Conservation (phyloP, 1,139 yeast species). For the Nakaseomyces bracarensis region DNA sequence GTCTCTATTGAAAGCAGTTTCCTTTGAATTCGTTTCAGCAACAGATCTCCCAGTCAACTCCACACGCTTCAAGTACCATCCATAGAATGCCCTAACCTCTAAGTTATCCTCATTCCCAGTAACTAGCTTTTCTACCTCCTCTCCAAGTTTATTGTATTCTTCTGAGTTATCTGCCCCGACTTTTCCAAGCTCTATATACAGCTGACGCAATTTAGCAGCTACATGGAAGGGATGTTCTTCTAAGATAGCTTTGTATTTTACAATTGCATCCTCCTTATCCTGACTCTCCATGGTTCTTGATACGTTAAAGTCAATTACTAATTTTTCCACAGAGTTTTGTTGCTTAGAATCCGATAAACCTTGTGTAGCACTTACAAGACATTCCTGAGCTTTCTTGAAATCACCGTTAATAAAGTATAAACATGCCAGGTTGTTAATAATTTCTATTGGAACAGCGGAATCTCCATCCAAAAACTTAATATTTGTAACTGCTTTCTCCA, state of each 20-base stretch:
- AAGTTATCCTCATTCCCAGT: conserved; percentile 50
- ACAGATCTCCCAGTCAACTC: conserved; percentile 37
- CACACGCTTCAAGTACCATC: conserved; percentile 57
- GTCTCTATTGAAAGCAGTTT: conserved; percentile 73
- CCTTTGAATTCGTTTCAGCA: conserved; percentile 44
- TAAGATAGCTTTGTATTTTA: conserved; percentile 47
- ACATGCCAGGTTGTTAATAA: conserved; percentile 80
- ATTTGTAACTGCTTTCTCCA: conserved; percentile 51
- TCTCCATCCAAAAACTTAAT: conserved; percentile 37
- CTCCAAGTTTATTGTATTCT: conserved; percentile 25
- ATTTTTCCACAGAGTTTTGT: conserved; percentile 23
- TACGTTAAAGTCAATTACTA: conserved; percentile 48
- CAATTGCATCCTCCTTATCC: conserved; percentile 30
- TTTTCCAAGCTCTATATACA: conserved; percentile 40
- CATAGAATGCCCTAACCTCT: conserved; percentile 83
- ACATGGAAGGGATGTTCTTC: conserved; percentile 60
- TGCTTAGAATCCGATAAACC: conserved; percentile 28
- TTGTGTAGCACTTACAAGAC: conserved; percentile 46
- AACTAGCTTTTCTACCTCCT: conserved; percentile 49
- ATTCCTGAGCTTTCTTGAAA: conserved; percentile 41
- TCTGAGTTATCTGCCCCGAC: conserved; percentile 29
- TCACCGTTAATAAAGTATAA: conserved; percentile 64
- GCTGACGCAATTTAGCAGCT: conserved; percentile 65
- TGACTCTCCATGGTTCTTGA: conserved; percentile 53
- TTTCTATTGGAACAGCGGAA: conserved; percentile 47